Conservation (phyloP, 179 eudicot genomes). For the Silene noctiflora region DNA sequence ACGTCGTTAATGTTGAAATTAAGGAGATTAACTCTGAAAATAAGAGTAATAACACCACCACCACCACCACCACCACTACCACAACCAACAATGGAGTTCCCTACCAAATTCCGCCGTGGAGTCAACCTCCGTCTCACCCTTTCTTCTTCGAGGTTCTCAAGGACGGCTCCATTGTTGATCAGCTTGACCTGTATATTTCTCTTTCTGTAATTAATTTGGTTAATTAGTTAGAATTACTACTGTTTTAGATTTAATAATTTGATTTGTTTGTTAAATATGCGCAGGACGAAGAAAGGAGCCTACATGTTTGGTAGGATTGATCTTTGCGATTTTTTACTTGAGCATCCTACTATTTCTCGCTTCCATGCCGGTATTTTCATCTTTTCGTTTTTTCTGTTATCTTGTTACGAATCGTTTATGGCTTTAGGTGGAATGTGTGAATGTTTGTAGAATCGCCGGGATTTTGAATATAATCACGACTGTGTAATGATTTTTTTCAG, state of each 20-base stretch:
- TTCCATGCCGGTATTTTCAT: conserved; percentile 85
- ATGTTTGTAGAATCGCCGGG: neutral
- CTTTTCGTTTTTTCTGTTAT: neutral
- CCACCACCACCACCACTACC: neutral
- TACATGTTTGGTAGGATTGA: conserved; percentile 96
- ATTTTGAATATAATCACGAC: too few relatives aligned
- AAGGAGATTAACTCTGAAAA: conserved; percentile 7
- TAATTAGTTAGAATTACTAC: neutral
- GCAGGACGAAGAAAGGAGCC: conserved; percentile 86
- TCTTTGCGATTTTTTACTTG: conserved; percentile 86
- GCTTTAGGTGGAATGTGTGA: neutral
- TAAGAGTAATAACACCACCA: conserved; percentile 1
- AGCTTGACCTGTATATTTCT: conserved; percentile 54
- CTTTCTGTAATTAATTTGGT: neutral
- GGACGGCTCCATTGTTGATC: conserved; percentile 73
- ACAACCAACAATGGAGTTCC: conserved; percentile 40
- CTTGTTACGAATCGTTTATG: too few relatives aligned
- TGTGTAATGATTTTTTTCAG: too few relatives aligned
- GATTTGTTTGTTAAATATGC: neutral
- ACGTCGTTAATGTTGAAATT: neutral
- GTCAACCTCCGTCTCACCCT: conserved; percentile 59
- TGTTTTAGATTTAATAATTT: neutral
- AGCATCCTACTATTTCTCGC: conserved; percentile 90
- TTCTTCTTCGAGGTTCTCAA: conserved; percentile 76
- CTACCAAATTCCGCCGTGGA: conserved; percentile 75